A percentile compares a stretch with the other conserved stretches of the same genome.
phyloP scores from a whole-genome alignment of 306 rosid species.

The barrel medic (Medicago truncatula) region DNA sequence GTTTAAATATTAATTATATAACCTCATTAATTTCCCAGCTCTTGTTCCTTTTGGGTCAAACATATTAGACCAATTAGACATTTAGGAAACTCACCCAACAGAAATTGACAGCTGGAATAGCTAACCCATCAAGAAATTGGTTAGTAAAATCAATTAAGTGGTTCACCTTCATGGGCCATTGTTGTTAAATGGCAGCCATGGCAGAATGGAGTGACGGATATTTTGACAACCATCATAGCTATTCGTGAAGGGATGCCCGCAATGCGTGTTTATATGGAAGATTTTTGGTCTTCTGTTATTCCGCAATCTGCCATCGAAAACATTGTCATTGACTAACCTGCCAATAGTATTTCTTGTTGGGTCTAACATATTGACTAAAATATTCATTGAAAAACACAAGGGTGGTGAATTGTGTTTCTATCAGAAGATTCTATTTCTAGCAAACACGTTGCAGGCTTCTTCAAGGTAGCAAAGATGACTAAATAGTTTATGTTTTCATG shows the following conservation, averaged over 20 bases:
- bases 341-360: neutral
- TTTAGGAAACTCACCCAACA: constrained; percentile 9
- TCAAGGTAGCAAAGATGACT: no score
- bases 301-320: neutral
- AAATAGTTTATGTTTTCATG: no score
- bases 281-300: neutral
- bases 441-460: no score
- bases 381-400: no score
- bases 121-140: neutral
- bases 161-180: neutral
- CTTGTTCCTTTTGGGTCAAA: constrained; percentile 22
- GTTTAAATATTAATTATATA: neutral
- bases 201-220: neutral
- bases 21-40: neutral
- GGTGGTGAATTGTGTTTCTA: no score
- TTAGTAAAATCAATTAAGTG: constrained; percentile 5
- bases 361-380: neutral
- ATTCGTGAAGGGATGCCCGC: neutral
- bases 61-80: neutral
- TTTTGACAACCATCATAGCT: neutral
- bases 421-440: no score
- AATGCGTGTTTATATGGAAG: neutral
- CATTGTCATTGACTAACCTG: neutral
- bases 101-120: neutral
- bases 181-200: neutral